Conservation (phyloP, 2,329 filamentous ascomycete genomes). For the Fusarium heterosporum region DNA sequence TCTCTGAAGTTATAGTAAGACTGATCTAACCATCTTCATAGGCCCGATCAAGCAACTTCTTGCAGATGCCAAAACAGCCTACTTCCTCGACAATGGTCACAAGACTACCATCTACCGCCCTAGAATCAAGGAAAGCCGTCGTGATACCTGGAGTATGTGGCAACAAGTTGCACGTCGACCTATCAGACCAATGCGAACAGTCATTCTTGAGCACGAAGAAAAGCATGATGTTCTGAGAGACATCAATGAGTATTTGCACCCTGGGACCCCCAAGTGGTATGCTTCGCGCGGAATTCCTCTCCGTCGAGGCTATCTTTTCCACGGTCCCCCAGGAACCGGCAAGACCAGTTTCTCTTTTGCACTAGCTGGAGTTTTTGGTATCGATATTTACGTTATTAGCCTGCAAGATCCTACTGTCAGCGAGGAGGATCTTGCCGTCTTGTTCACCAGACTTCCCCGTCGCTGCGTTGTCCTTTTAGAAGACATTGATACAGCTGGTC, state of each 20-base stretch:
- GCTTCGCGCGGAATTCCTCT: constrained; percentile 80
- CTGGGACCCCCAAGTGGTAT: constrained; percentile 78
- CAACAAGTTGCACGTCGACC: constrained; percentile 70
- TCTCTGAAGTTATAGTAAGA: not conserved
- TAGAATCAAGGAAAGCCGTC: constrained; percentile 58
- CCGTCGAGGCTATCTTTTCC: constrained; percentile 80
- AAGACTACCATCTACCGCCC: constrained; percentile 70
- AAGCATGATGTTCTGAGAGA: constrained; percentile 76
- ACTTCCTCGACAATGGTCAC: constrained; percentile 64
- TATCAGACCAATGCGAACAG: constrained; percentile 77
- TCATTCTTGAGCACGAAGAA: constrained; percentile 75
- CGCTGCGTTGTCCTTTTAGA: constrained; percentile 75
- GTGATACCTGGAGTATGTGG: constrained; percentile 62
- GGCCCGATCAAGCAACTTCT: constrained; percentile 68
- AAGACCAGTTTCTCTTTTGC: constrained; percentile 77
- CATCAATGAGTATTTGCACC: constrained; percentile 82
- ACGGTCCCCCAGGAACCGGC: constrained; percentile 80
- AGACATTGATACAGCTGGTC: constrained; percentile 75
- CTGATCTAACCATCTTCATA: constrained; percentile 2
- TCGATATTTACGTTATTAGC: constrained; percentile 73
- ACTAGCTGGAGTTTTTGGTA: constrained; percentile 72
- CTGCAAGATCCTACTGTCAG: constrained; percentile 68
- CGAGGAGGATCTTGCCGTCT: constrained; percentile 68
- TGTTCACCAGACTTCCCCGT: constrained; percentile 71
- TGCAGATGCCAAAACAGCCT: constrained; percentile 64